Evolutionary conservation across 768 basidiomycete species (phyloP).

Genomic region (Leucosporidium creatinivorum): DNA sequence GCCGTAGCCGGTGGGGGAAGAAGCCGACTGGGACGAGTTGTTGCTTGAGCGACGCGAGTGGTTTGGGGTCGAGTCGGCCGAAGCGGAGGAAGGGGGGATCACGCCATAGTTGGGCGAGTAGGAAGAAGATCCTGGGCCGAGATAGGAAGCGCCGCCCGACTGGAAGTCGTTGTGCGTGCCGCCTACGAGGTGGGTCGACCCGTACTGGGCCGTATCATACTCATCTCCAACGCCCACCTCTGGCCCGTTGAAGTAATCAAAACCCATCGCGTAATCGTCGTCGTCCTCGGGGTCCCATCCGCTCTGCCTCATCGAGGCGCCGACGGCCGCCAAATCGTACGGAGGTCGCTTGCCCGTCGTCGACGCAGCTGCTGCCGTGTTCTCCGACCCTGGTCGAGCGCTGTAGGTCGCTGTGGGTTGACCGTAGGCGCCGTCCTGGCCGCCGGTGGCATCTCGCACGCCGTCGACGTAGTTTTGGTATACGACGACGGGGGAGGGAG

Average conservation of each 20-base stretch:
- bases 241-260: conserved; percentile 57
- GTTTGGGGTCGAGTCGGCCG: conserved; percentile 4
- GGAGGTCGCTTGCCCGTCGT: no score
- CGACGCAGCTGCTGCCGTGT: neutral
- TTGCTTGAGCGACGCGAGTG: conserved; percentile 2
- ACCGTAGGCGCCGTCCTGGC: conserved; percentile 8
- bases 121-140: conserved; percentile 19
- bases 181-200: conserved; percentile 30
- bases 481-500: conserved; percentile 40
- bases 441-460: neutral
- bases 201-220: conserved; percentile 33
- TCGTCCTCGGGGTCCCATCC: conserved; percentile 42
- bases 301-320: conserved; percentile 44
- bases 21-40: neutral
- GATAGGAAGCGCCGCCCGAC: conserved; percentile 7
- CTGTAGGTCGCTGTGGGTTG: conserved; percentile 28
- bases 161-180: conserved; percentile 28
- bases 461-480: conserved; percentile 40
- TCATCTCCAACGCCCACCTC: conserved; percentile 47
- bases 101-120: conserved; percentile 10
- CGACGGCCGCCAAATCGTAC: no score
- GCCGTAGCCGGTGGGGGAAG: neutral
- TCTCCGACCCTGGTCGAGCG: neutral
- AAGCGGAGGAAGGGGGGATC: no score
- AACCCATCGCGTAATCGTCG: conserved; percentile 47